Conservation (phyloP, 805 yeast species). For the Candida sithepensis region DNA sequence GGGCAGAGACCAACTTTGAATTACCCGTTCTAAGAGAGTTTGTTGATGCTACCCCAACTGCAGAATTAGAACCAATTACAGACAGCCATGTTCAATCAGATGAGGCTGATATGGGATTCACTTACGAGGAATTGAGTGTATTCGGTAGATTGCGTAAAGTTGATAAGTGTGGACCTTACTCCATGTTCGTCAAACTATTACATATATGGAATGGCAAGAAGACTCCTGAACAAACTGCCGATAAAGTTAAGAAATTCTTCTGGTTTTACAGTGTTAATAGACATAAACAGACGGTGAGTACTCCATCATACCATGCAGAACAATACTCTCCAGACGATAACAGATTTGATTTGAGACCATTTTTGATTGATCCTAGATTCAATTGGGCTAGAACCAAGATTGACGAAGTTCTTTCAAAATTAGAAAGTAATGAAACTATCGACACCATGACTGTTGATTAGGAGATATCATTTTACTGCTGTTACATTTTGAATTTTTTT, state of each 20-base stretch:
- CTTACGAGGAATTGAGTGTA: conserved; percentile 86
- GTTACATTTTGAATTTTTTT: not conserved
- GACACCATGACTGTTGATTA: conserved; percentile 45
- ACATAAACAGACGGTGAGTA: conserved; percentile 95
- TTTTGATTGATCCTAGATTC: conserved; percentile 84
- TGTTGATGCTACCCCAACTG: conserved; percentile 92
- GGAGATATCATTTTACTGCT: not conserved
- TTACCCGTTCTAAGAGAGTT: conserved; percentile 77
- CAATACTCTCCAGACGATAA: conserved; percentile 98
- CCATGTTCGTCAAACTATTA: conserved; percentile 84
- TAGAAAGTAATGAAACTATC: conserved; percentile 37
- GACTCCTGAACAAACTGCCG: conserved; percentile 82
- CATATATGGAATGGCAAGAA: conserved; percentile 90
- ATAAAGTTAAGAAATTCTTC: conserved; percentile 88
- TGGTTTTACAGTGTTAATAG: conserved; percentile 93
- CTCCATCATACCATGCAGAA: conserved; percentile 97
- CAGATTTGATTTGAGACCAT: conserved; percentile 94
- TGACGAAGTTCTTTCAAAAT: conserved; percentile 67
- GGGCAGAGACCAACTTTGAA: conserved; percentile 66
- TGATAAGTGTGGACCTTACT: conserved; percentile 93
- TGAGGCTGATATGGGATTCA: conserved; percentile 97
- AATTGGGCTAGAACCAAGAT: conserved; percentile 88
- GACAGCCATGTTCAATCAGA: conserved; percentile 90
- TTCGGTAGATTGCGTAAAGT: conserved; percentile 91
- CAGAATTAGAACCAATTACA: conserved; percentile 96